Percentiles rank a stretch among this genome's conserved stretches.
phyloP scores from a whole-genome alignment of 1,284 basidiomycete genomes.

The Microbotryum scabiosae region DNA sequence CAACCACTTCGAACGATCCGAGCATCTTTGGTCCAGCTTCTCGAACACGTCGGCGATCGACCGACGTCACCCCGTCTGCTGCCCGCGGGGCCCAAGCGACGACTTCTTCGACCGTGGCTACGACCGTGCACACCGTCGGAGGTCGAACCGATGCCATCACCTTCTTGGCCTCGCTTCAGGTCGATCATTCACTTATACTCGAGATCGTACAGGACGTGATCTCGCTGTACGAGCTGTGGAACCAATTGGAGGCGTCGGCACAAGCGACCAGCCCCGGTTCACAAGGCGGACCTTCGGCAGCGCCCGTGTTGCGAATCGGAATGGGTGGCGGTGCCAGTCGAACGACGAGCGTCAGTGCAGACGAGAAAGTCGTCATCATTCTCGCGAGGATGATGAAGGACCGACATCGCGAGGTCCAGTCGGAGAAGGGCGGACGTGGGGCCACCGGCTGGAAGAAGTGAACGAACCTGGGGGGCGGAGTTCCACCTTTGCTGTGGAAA shows the following conservation, averaged over 20 bases:
- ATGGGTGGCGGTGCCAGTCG: neutral
- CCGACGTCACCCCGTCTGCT: conserved; percentile 38
- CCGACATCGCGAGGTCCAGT: conserved; percentile 18
- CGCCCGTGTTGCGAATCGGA: neutral
- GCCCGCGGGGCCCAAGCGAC: conserved; percentile 30
- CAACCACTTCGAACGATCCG: neutral
- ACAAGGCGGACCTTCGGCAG: neutral
- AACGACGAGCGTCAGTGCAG: conserved; percentile 11
- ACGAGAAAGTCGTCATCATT: conserved; percentile 25
- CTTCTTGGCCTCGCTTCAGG: conserved; percentile 77
- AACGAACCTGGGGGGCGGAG: too few species aligned
- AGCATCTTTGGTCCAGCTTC: neutral
- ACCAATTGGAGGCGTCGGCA: conserved; percentile 50
- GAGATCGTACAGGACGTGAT: conserved; percentile 86
- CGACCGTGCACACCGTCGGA: conserved; percentile 20
- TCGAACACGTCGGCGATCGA: conserved; percentile 7
- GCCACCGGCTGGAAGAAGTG: too few species aligned
- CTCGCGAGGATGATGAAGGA: conserved; percentile 27
- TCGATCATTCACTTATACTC: conserved; percentile 71
- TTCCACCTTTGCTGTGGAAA: too few species aligned
- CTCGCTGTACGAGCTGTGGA: conserved; percentile 78
- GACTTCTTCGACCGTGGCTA: conserved; percentile 22
- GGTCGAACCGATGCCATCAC: conserved; percentile 53
- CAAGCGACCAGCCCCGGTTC: neutral
- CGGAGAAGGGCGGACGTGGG: conserved; percentile 3